Conservation (phyloP, 2,329 filamentous ascomycete species). For the Phyllosticta citrichinensis region DNA sequence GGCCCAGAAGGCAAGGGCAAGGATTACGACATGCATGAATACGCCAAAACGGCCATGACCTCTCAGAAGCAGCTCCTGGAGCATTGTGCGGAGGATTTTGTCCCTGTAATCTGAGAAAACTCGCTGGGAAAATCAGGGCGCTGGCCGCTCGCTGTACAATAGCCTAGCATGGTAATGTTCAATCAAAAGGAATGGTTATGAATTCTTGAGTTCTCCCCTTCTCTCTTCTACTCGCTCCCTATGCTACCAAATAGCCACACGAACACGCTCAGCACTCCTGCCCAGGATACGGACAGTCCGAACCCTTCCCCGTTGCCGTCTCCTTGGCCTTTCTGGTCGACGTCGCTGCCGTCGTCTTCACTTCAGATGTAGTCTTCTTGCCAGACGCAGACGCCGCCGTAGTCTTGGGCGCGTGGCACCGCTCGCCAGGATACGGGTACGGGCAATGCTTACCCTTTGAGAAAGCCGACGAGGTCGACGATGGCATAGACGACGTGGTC, state of each 20-base stretch:
- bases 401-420: neutral
- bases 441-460: neutral
- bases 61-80: slow-evolving; percentile 33
- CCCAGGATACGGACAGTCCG: neutral
- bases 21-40: slow-evolving; percentile 40
- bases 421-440: neutral
- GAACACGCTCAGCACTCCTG: neutral
- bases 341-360: neutral
- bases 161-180: neutral
- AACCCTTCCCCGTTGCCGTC: neutral
- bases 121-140: neutral
- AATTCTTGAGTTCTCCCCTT: neutral
- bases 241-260: neutral
- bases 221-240: neutral
- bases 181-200: neutral
- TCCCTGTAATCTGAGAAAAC: neutral
- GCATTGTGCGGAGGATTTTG: slow-evolving; percentile 10
- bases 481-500: neutral
- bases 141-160: neutral
- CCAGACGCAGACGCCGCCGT: neutral
- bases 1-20: slow-evolving; percentile 45
- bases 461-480: neutral
- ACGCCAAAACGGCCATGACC: slow-evolving; percentile 42
- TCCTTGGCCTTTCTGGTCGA: neutral
- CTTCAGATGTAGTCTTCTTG: neutral